Percentiles rank a stretch among this genome's conserved stretches.
These are phyloP conservation scores for Yamadazyma siamensis DNA, from an alignment of 1,139 yeast genomes.

Conservation along the genomic window DNA sequence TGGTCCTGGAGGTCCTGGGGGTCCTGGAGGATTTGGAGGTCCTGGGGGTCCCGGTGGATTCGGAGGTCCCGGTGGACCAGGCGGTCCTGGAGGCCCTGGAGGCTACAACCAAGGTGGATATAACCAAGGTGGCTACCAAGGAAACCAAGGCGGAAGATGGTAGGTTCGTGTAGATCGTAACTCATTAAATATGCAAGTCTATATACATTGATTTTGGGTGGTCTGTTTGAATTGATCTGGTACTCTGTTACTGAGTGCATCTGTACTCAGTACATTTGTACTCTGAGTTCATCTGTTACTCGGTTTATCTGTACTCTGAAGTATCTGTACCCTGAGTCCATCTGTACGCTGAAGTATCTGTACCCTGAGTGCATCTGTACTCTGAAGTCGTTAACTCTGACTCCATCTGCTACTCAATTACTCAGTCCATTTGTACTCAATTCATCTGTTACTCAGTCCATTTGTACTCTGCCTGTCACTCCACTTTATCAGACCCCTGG, in stretches of 20 bases:
- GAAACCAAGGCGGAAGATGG: constrained; percentile 13
- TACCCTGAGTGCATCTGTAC: no score
- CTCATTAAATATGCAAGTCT: constrained; percentile 12
- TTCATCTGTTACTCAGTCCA: no score
- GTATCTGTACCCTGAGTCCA: no score
- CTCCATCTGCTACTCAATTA: no score
- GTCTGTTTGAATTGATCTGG: no score
- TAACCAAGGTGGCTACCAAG: constrained; percentile 16
- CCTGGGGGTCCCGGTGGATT: constrained; percentile 3
- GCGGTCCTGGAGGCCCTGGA: constrained; percentile 8
- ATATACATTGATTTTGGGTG: constrained; percentile 2
- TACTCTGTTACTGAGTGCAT: no score
- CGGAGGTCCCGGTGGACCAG: constrained; percentile 9
- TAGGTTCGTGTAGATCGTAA: constrained; percentile 10
- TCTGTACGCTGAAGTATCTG: no score
- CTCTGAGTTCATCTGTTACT: no score
- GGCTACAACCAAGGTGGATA: constrained; percentile 11
- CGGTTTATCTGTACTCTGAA: no score
- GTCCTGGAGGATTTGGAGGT: constrained; percentile 9
- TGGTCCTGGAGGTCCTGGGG: constrained; percentile 4
- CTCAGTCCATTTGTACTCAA: no score
- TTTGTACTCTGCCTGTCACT: constrained; percentile 14
- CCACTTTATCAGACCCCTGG: constrained; percentile 26
- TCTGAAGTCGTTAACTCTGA: no score
- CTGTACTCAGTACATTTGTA: no score